phyloP scores from a whole-genome alignment of 805 yeast species.

The Candida argentea region DNA sequence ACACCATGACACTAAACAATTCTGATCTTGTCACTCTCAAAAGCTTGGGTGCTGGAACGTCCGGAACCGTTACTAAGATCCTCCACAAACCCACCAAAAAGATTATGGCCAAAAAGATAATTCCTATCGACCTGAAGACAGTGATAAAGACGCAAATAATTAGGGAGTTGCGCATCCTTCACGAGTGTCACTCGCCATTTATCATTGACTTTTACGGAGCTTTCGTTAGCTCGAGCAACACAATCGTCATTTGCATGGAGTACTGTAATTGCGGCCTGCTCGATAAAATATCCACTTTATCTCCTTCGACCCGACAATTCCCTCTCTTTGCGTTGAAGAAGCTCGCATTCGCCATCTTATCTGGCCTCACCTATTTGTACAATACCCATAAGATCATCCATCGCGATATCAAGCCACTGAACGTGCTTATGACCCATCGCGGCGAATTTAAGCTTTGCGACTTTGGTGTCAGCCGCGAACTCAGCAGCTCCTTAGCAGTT shows the following conservation, averaged over 20 bases:
- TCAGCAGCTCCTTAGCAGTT: slow-evolving; percentile 71
- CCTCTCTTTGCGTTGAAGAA: slow-evolving; percentile 63
- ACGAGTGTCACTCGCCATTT: slow-evolving; percentile 75
- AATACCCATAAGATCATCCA: slow-evolving; percentile 82
- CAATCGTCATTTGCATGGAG: slow-evolving; percentile 89
- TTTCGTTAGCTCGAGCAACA: slow-evolving; percentile 49
- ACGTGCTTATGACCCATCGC: slow-evolving; percentile 74
- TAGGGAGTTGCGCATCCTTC: slow-evolving; percentile 82
- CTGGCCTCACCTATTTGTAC: slow-evolving; percentile 76
- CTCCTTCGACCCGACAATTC: slow-evolving; percentile 19
- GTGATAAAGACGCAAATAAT: slow-evolving; percentile 74
- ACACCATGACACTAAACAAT: slow-evolving; percentile 20
- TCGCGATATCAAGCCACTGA: slow-evolving; percentile 92
- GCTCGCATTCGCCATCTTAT: slow-evolving; percentile 64
- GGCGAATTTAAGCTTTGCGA: slow-evolving; percentile 92
- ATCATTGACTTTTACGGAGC: slow-evolving; percentile 92
- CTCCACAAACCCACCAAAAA: slow-evolving; percentile 82
- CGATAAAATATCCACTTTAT: slow-evolving; percentile 63
- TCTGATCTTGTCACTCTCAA: slow-evolving; percentile 68
- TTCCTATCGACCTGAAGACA: slow-evolving; percentile 75
- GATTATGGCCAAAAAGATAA: slow-evolving; percentile 82
- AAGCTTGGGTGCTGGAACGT: slow-evolving; percentile 84
- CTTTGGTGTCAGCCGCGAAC: slow-evolving; percentile 90
- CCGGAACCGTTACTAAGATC: slow-evolving; percentile 86
- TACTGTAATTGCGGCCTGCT: slow-evolving; percentile 92